A percentile compares a stretch with the other conserved stretches of the same genome.
Evolutionary conservation across 768 basidiomycete species (phyloP).

Genomic region (Termitomyces sp.): DNA sequence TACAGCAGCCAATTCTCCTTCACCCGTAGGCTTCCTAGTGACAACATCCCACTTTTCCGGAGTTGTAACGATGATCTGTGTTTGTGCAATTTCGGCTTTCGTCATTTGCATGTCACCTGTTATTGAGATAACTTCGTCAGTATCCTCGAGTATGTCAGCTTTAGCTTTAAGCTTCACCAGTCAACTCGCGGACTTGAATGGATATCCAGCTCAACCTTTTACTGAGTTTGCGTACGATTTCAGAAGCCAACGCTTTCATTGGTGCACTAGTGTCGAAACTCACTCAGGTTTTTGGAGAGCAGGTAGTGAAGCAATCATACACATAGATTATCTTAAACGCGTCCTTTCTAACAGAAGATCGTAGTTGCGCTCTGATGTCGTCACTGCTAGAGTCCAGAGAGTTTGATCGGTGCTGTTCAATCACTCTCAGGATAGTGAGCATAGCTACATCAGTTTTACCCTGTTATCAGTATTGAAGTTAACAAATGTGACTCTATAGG

Average conservation of each 20-base stretch:
- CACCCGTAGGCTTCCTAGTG: slow-evolving; percentile 92
- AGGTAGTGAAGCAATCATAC: slow-evolving; percentile 30
- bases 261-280: slow-evolving; percentile 58
- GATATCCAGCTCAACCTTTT: slow-evolving; percentile 86
- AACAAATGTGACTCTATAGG: slow-evolving; percentile 1
- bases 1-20: slow-evolving; percentile 93
- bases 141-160: neutral
- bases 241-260: slow-evolving; percentile 96
- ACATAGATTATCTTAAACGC: slow-evolving; percentile 97
- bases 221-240: slow-evolving; percentile 90
- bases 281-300: neutral
- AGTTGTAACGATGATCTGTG: slow-evolving; percentile 97
- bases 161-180: slow-evolving; percentile 42
- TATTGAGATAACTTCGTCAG: slow-evolving; percentile 5
- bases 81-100: slow-evolving; percentile 86
- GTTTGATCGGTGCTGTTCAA: slow-evolving; percentile 57
- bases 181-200: slow-evolving; percentile 85
- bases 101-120: slow-evolving; percentile 95
- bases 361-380: slow-evolving; percentile 23
- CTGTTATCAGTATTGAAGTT: slow-evolving; percentile 30
- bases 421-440: slow-evolving; percentile 84
- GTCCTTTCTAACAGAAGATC: slow-evolving; percentile 54
- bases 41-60: slow-evolving; percentile 99
- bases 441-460: slow-evolving; percentile 99
- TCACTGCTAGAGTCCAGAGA: slow-evolving; percentile 3